Evolutionary conservation across 208 protist genomes (phyloP), one percentile per base, ranked within the genome.

Genomic region (Histomonas meleagridis): DNA sequence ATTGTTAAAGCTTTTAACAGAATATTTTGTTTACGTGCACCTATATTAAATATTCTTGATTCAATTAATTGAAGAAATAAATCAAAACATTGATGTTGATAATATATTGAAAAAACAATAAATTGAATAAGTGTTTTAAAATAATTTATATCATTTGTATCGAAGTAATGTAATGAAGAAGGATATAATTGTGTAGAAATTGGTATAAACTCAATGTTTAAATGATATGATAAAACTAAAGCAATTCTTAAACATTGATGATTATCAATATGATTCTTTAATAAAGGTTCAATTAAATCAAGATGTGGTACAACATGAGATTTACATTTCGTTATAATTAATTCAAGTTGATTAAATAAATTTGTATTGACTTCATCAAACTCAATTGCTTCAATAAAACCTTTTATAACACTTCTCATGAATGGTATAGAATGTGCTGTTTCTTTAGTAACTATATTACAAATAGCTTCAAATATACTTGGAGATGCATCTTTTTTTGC

Each of bases 311-410:
- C 2, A 40, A 86, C 55, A 38, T 51, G 40, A 38, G 35, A 43
- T 9, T n/a, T 1, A 18, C n/a, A 32, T 1, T 32, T 43, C 21
- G 55, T 55, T 18, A 28, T 38, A 55, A 86, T 86, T 3, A 86
- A 43, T 86, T 86, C 76, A n/a, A 86, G 40, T 55, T 86, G 76
- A 57, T 46, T 46, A 38, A 86, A 86, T 38, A 86, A 86, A 1
- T 55, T 12, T 0, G 21, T 72, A 86, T 86, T 12, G 3, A 57
- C 76, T 18, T 32, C 16, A 86, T 55, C 32, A 21, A 7, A 32
- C 0, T 16, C 43, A 55, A 86, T 86, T 7, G 76, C 76, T 43
- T 55, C 38, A 4, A 55, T 55, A 38, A 86, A 86, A 5, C 40
- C 40, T 38, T 51, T 28, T 14, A 86, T 86, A 0, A 86, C 46